Evolutionary conservation across 331 rosid species (phyloP), one percentile per base, ranked within the genome.

Genomic region (Phaseolus coccineus): DNA sequence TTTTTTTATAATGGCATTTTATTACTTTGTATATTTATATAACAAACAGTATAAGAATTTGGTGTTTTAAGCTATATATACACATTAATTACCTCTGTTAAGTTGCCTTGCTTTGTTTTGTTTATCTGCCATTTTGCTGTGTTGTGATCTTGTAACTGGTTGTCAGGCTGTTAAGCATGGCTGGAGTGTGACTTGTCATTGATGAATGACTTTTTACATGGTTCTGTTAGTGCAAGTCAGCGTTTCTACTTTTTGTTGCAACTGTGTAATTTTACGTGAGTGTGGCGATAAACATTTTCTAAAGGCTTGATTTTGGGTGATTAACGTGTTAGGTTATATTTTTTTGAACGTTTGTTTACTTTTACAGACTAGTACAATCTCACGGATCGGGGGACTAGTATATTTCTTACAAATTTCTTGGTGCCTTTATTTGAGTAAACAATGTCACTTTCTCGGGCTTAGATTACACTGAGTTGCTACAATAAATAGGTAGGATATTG

Each of bases 61-160:
- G 24, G 42, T 56, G 24, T 50, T 69, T 69, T 69, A 31, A 16
- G 37, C 42, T 30, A 52, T 42, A 42, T 42, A 42, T 42, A 42
- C 47, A 42, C 39, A 35, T 35, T 1, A 35, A 35, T 35, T 35
- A 4, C 39, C 39, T 35, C 0, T 6, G 39, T 10, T 42, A 42
- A 66, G 22, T 27, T 67, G 47, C 56, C 44, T 24, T 37, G 27
- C 11, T 66, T 40, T 8, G 42, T 15, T 50, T 64, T 52, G 69
- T 58, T 57, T 40, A 25, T 73, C 24, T 47, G 27, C 31, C 24
- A 16, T 39, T 37, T 64, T 51, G 30, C 19, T 77, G 74, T 52
- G 35, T 64, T 11, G 44, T 52, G 46, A 77, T 47, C 37, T 50
- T 25, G 27, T 37, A 50, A 77, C 74, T 37, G 74, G n/a, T 76